Evolutionary conservation across 768 basidiomycete genomes (phyloP).

Genomic region (Leccinum barrowsii): DNA sequence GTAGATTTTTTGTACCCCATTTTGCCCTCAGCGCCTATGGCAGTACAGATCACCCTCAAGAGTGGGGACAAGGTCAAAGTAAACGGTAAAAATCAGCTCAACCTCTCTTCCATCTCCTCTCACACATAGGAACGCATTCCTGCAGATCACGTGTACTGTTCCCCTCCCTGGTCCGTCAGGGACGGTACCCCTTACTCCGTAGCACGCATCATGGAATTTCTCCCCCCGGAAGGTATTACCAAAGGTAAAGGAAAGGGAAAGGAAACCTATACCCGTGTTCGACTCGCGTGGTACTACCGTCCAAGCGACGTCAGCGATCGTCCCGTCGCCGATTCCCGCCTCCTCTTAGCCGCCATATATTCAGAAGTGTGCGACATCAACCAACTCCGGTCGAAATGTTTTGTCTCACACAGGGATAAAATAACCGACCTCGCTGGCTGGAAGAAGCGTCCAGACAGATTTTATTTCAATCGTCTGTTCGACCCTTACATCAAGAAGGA

Average conservation of each 20-base stretch:
- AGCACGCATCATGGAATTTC: constrained; percentile 95
- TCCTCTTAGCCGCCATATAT: constrained; percentile 93
- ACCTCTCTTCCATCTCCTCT: constrained; percentile 14
- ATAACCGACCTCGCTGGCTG: constrained; percentile 89
- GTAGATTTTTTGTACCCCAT: constrained; percentile 29
- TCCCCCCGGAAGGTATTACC: constrained; percentile 71
- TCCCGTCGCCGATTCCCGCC: constrained; percentile 83
- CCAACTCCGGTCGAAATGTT: constrained; percentile 89
- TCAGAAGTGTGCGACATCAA: constrained; percentile 94
- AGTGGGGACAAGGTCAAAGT: constrained; percentile 82
- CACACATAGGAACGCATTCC: constrained; percentile 31
- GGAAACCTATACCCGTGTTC: constrained; percentile 75
- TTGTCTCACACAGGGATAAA: constrained; percentile 93
- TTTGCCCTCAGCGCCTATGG: constrained; percentile 21
- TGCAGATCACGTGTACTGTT: constrained; percentile 95
- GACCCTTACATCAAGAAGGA: constrained; percentile 98
- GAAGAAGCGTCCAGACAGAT: constrained; percentile 92
- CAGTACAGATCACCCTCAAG: constrained; percentile 56
- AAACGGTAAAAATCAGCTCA: constrained; percentile 59
- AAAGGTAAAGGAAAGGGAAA: constrained; percentile 66
- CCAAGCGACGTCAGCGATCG: constrained; percentile 94
- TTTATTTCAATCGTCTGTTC: constrained; percentile 94
- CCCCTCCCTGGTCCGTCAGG: constrained; percentile 86
- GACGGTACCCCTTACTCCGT: constrained; percentile 96
- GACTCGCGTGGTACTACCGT: constrained; percentile 95